Evolutionary conservation across 129 eudicot genomes (phyloP).

Genomic region (Cynara cardunculus): DNA sequence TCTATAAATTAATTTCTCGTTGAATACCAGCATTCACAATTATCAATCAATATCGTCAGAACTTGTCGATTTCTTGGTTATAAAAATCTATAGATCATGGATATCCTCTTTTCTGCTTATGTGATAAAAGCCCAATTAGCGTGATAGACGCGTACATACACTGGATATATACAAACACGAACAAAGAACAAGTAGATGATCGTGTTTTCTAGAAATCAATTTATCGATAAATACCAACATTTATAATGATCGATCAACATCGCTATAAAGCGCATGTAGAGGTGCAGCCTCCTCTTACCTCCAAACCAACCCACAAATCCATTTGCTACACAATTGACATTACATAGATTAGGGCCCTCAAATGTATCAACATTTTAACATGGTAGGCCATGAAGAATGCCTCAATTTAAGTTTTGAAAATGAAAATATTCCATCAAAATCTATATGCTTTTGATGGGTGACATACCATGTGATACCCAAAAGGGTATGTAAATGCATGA

Average conservation of each 20-base stretch:
- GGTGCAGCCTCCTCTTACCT: constrained; percentile 10
- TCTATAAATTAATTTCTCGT: neutral
- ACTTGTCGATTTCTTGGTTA: too few relatives aligned
- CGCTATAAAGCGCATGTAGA: constrained; percentile 1
- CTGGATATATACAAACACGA: neutral
- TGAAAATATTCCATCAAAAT: constrained; percentile 6
- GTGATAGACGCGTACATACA: neutral
- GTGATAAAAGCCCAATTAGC: neutral
- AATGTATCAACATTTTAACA: constrained; percentile 25
- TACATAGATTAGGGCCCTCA: constrained; percentile 15
- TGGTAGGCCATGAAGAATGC: constrained; percentile 29
- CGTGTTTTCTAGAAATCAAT: neutral
- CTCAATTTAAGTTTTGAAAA: constrained; percentile 3
- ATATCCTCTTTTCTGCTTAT: too few relatives aligned
- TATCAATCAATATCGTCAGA: constrained; percentile 14
- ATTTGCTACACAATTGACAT: constrained; percentile 19
- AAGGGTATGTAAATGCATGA: neutral
- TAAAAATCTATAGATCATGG: too few relatives aligned
- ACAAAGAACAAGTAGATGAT: neutral
- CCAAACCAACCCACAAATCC: constrained; percentile 20
- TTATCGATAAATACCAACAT: neutral
- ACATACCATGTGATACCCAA: constrained; percentile 21
- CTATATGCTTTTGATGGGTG: constrained; percentile 7
- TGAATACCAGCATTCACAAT: constrained; percentile 6
- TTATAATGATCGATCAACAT: constrained; percentile 12